Conservation (phyloP, 202 grass and related monocot genomes). For the Schoenoplectus triqueter region DNA sequence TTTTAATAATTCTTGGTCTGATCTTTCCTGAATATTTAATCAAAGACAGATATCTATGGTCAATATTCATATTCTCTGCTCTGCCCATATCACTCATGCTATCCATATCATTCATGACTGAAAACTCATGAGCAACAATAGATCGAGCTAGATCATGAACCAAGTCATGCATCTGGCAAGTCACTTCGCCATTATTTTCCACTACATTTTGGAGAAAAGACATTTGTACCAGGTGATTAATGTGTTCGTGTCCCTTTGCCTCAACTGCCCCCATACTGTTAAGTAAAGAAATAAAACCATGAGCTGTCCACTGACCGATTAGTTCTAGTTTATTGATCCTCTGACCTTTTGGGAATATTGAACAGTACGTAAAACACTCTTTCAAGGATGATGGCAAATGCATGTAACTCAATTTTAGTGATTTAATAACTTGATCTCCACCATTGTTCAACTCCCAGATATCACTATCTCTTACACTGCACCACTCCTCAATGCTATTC, state of each 20-base stretch:
- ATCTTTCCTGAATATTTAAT: not conserved
- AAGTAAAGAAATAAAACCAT: not conserved
- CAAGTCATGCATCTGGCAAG: slow-evolving; percentile 39
- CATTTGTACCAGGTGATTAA: slow-evolving; percentile 38
- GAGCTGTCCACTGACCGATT: slow-evolving; percentile 42
- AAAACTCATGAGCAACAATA: slow-evolving; percentile 23
- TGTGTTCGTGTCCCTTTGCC: not conserved
- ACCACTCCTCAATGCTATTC: slow-evolving; percentile 20
- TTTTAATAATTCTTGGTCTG: not conserved
- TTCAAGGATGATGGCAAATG: slow-evolving; percentile 18
- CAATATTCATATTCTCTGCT: not conserved
- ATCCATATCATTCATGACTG: not conserved
- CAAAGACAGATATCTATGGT: not conserved
- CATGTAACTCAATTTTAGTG: slow-evolving; percentile 43
- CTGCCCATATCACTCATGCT: not conserved
- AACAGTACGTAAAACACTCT: slow-evolving; percentile 36
- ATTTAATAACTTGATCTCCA: not conserved
- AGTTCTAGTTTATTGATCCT: not conserved
- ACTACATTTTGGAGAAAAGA: slow-evolving; percentile 27
- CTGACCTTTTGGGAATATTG: slow-evolving; percentile 37
- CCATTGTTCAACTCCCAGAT: not conserved
- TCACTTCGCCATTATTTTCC: not conserved
- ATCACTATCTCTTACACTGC: slow-evolving; percentile 10
- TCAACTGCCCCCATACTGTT: not conserved
- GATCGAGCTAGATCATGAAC: slow-evolving; percentile 40